Percentiles rank a stretch among this genome's conserved stretches.
phyloP scores from a whole-genome alignment of 2,329 filamentous ascomycete species.

The Penicillium italicum region DNA sequence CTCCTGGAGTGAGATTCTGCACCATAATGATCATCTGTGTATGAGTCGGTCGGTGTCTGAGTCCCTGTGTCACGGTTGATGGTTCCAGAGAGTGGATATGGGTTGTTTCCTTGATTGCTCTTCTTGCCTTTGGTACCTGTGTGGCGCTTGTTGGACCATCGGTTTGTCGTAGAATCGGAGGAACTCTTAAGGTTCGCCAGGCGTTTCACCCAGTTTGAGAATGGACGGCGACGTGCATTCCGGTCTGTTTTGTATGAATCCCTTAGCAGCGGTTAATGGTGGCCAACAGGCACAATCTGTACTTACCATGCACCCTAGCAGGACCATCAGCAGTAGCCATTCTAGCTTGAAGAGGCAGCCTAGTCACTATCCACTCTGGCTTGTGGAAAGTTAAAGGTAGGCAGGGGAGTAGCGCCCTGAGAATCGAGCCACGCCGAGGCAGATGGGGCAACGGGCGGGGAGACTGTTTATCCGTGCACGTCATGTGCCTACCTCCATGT shows the following conservation, averaged over 20 bases:
- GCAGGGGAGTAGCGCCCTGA: conserved; percentile 1
- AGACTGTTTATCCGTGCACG: conserved; percentile 24
- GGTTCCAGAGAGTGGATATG: conserved; percentile 80
- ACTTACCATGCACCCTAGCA: conserved; percentile 46
- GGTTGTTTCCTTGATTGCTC: conserved; percentile 72
- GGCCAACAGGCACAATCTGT: conserved; percentile 1
- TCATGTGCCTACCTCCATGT: conserved; percentile 19
- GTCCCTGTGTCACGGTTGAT: conserved; percentile 41
- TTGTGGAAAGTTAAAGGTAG: conserved; percentile 7
- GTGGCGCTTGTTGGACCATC: conserved; percentile 40
- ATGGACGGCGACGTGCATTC: conserved; percentile 73
- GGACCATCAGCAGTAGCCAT: conserved; percentile 37
- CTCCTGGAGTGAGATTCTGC: conserved; percentile 55
- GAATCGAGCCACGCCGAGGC: conserved; percentile 13
- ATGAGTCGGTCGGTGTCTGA: conserved; percentile 48
- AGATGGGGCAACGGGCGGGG: conserved; percentile 13
- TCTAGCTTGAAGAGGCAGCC: conserved; percentile 7
- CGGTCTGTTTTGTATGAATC: conserved; percentile 54
- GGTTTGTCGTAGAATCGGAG: conserved; percentile 50
- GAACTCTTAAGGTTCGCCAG: conserved; percentile 80
- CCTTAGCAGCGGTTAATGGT: conserved; percentile 11
- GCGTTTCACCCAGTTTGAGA: conserved; percentile 91
- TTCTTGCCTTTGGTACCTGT: conserved; percentile 52
- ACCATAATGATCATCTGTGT: conserved; percentile 49
- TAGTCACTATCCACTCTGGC: not conserved